These are phyloP conservation scores for Colletotrichum cuscutae DNA, from an alignment of 2,329 filamentous ascomycete species.

Conservation along the genomic window DNA sequence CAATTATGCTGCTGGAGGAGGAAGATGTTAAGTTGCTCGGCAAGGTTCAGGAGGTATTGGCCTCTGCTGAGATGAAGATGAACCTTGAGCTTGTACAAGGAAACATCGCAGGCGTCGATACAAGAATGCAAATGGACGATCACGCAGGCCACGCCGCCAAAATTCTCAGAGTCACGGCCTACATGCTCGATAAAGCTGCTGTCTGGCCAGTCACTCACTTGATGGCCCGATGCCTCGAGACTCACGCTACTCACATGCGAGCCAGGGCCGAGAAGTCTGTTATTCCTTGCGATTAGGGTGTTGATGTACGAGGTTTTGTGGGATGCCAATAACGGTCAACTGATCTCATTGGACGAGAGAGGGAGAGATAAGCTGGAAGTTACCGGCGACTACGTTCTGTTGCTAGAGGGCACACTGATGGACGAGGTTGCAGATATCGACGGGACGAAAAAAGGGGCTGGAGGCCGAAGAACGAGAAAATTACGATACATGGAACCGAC, in stretches of 20 bases:
- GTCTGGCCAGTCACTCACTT: conserved; percentile 82
- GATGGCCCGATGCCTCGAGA: conserved; percentile 66
- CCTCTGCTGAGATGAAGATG: conserved; percentile 83
- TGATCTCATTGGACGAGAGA: not conserved
- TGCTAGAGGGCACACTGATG: not conserved
- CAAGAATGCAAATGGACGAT: conserved; percentile 66
- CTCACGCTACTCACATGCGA: conserved; percentile 63
- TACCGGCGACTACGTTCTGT: not conserved
- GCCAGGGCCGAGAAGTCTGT: conserved; percentile 64
- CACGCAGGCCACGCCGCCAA: conserved; percentile 85
- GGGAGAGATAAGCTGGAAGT: too few relatives aligned
- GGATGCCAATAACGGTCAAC: too few relatives aligned
- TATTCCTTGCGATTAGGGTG: conserved; percentile 48
- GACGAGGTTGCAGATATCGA: not conserved
- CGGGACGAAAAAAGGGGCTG: not conserved
- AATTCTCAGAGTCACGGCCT: conserved; percentile 84
- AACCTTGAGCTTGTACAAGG: conserved; percentile 62
- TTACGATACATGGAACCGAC: conserved; percentile 1
- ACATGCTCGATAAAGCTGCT: conserved; percentile 87
- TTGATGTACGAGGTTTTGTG: not conserved
- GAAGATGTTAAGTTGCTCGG: conserved; percentile 88
- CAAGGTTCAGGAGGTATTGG: conserved; percentile 84
- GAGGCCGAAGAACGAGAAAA: not conserved
- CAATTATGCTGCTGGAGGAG: conserved; percentile 89
- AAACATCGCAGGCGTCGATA: conserved; percentile 62